phyloP scores from a whole-genome alignment of 441 rosid species.

The Rhodomyrtus psidioides region DNA sequence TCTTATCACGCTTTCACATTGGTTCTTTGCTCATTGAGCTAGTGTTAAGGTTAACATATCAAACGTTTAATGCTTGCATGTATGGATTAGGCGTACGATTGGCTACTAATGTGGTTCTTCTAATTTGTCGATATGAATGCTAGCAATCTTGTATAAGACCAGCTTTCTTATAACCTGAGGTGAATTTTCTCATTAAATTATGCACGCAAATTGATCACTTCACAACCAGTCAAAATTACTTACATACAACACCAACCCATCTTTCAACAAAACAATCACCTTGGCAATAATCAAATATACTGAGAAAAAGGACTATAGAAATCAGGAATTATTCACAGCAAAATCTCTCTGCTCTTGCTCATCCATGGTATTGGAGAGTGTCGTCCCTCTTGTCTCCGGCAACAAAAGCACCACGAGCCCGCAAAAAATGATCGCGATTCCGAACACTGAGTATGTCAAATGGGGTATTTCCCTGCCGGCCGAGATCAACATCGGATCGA shows the following conservation, averaged over 20 bases:
- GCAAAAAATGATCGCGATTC: background rate
- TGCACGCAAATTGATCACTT: background rate
- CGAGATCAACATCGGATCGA: slow-evolving; percentile 7
- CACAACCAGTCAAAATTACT: background rate
- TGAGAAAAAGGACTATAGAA: background rate
- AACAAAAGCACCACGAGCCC: slow-evolving; percentile 1
- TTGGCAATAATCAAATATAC: background rate
- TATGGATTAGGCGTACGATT: background rate
- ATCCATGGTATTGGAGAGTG: background rate
- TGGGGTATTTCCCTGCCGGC: background rate
- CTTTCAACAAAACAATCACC: background rate
- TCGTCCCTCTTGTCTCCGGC: slow-evolving; percentile 6
- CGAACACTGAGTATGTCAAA: slow-evolving; percentile 8
- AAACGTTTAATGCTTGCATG: background rate
- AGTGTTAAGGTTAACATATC: background rate
- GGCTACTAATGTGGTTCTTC: background rate
- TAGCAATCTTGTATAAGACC: background rate
- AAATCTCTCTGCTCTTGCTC: background rate
- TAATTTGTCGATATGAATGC: background rate
- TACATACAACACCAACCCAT: background rate
- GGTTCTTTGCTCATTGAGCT: background rate
- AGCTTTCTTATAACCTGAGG: no score
- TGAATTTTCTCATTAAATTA: background rate
- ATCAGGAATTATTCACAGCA: background rate
- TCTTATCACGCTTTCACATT: background rate